phyloP scores from a whole-genome alignment of 345 rosid species.

The Turritis glabra region DNA sequence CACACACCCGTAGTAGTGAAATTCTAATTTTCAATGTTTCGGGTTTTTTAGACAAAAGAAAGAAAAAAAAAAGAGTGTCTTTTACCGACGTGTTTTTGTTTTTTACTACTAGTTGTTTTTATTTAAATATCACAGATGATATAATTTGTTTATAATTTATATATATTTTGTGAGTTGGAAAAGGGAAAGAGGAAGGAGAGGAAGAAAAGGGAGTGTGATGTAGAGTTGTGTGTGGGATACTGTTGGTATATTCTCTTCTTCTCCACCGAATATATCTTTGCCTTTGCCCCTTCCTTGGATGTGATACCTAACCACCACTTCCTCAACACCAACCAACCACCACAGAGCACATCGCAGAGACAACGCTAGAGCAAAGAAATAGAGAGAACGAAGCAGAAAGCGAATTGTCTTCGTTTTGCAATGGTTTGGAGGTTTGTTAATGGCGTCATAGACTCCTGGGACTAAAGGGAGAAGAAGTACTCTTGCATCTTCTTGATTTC shows the following conservation, averaged over 20 bases:
- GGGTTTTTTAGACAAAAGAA: no score
- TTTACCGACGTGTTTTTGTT: no score
- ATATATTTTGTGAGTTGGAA: no score
- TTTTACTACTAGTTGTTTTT: no score
- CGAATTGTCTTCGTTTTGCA: slow-evolving; percentile 3
- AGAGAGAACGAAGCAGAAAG: neutral
- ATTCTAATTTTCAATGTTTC: no score
- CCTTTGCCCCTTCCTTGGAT: slow-evolving; percentile 1
- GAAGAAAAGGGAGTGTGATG: slow-evolving; percentile 26
- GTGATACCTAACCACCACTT: slow-evolving; percentile 25
- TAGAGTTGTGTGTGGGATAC: slow-evolving; percentile 33
- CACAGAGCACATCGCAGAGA: neutral
- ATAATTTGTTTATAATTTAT: no score
- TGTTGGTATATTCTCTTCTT: slow-evolving; percentile 58
- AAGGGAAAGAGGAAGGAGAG: slow-evolving; percentile 14
- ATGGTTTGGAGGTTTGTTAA: slow-evolving; percentile 59
- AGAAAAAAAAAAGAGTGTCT: no score
- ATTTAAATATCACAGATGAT: no score
- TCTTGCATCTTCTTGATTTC: slow-evolving; percentile 41
- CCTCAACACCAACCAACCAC: neutral
- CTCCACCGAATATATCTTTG: slow-evolving; percentile 32
- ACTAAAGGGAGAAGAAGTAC: slow-evolving; percentile 49
- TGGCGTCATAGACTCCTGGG: slow-evolving; percentile 56
- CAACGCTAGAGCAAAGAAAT: neutral
- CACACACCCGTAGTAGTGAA: no score